These are phyloP conservation scores for Fusarium phyllophilum DNA, from an alignment of 2,329 filamentous ascomycete species.

Conservation along the genomic window DNA sequence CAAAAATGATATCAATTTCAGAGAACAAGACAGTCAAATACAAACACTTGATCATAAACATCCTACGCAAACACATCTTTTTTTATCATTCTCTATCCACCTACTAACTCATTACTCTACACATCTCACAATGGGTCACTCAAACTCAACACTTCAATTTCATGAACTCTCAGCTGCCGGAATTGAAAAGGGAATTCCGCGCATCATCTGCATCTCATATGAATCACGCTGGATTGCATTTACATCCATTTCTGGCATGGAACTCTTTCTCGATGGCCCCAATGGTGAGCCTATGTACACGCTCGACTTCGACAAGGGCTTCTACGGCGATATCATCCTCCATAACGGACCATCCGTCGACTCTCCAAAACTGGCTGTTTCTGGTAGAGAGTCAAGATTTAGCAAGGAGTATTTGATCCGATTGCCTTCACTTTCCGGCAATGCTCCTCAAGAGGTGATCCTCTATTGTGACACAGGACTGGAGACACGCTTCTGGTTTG, in stretches of 20 bases:
- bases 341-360: conserved; percentile 25
- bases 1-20: neutral
- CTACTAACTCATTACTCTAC: neutral
- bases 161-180: conserved; percentile 14
- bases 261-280: conserved; percentile 22
- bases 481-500: conserved; percentile 37
- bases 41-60: neutral
- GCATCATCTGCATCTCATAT: conserved; percentile 23
- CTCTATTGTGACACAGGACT: conserved; percentile 14
- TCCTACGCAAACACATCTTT: neutral
- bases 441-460: conserved; percentile 14
- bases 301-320: conserved; percentile 16
- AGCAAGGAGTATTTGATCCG: conserved; percentile 24
- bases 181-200: conserved; percentile 8
- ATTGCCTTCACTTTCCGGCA: conserved; percentile 11
- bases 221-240: conserved; percentile 15
- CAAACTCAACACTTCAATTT: conserved; percentile 21
- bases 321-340: conserved; percentile 30
- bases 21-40: neutral
- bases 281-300: conserved; percentile 22
- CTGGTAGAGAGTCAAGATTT: neutral
- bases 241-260: neutral
- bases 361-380: conserved; percentile 12
- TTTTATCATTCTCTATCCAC: neutral
- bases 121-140: conserved; percentile 28